Base-by-base conservation (phyloP, 2,329 filamentous ascomycete genomes). In the Fusarium sarcochroum region DNA sequence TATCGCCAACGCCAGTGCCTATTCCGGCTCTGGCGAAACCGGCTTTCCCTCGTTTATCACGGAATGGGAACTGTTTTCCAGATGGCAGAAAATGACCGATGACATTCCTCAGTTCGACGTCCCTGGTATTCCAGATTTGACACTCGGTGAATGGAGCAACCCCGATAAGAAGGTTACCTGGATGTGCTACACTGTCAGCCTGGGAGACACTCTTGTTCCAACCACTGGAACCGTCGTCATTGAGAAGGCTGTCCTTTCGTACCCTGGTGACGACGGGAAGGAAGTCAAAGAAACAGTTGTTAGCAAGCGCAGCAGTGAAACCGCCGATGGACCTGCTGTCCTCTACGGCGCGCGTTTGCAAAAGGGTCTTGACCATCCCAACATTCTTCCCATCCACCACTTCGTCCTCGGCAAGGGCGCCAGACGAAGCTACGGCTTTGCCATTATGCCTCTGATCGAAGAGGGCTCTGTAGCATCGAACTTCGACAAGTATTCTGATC, bases 391-490 rank as follows among this genome's bases (percentile, higher is more conserved):
- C 8, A 48, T 63, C 4, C 4, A 49, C 2, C 44, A 63, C 14
- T 42, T 42, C 10, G 32, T 63, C 17, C 8, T 34, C 1, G 50
- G 41, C 17, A 27, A 45, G 7, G n/a, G 23, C 1, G 25, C 30
- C 0, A 6, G 20, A 4, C 41, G 41, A 30, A 23, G 17, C 2
- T 63, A 56, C 17, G 60, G 60, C 9, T 61, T 53, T 30, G 42
- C 60, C 1, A 47, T 63, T 17, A 63, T 63, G 60, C 60, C 60
- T 21, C 47, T 37, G 8, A 56, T 63, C 0, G 18, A 41, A n/a
- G 60, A 25, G 30, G 56, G 60, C 18, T 63, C 60, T 5, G 23
- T 63, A 1, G 60, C 44, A n/a, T 25, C 18, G 17, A 63, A 61
- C 49, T 59, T 45, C 5, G 60, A 27, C 6, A 30, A 30, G 6